These are phyloP conservation scores for Candida xiaguanensis DNA, from an alignment of 805 yeast species.

Conservation along the genomic window DNA sequence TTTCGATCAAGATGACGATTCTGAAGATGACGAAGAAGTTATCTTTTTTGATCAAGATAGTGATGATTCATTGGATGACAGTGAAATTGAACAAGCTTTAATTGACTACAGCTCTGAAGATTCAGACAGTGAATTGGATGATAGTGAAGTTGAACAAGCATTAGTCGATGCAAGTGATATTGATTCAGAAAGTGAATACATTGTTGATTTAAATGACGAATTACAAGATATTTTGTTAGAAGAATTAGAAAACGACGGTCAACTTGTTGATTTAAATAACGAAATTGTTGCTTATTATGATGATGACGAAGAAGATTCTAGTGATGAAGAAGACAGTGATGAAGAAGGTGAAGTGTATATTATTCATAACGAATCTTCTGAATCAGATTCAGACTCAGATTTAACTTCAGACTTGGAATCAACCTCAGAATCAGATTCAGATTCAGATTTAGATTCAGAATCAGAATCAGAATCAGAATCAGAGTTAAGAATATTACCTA, in stretches of 20 bases:
- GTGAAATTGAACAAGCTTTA: slow-evolving; percentile 9
- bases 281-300: slow-evolving; percentile 27
- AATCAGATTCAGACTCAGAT: slow-evolving; percentile 8
- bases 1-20: slow-evolving; percentile 14
- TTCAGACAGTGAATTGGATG: slow-evolving; percentile 9
- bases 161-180: slow-evolving; percentile 7
- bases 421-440: slow-evolving; percentile 7
- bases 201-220: slow-evolving; percentile 32
- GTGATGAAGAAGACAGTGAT: slow-evolving; percentile 6
- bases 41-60: slow-evolving; percentile 13
- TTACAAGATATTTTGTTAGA: slow-evolving; percentile 28
- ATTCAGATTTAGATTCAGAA: neutral
- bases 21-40: slow-evolving; percentile 12
- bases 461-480: slow-evolving; percentile 10
- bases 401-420: slow-evolving; percentile 9
- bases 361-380: neutral
- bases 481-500: slow-evolving; percentile 26
- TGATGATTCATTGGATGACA: slow-evolving; percentile 9
- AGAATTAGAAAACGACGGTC: slow-evolving; percentile 22
- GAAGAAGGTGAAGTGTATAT: slow-evolving; percentile 2
- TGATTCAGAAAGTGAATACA: slow-evolving; percentile 15
- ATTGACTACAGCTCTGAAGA: neutral
- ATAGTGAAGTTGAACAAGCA: slow-evolving; percentile 9
- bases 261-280: slow-evolving; percentile 26
- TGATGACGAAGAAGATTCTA: slow-evolving; percentile 11